Percentiles rank a stretch among this genome's conserved stretches.
Evolutionary conservation across 164 flowering plant genomes (phyloP).

Genomic region (Magnolia officinalis): DNA sequence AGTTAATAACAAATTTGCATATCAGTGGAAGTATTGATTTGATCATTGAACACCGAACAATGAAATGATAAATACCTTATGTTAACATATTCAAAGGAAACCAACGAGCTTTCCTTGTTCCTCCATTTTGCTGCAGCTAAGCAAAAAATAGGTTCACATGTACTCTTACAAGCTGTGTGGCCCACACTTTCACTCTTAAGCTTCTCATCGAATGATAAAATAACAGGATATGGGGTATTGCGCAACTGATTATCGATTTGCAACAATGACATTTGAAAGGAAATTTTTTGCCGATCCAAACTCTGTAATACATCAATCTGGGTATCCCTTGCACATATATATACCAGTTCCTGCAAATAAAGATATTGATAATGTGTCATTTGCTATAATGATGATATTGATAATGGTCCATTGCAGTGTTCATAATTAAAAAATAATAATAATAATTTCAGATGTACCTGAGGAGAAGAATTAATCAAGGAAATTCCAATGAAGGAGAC

Average conservation of each 20-base stretch:
- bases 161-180: constrained; percentile 29
- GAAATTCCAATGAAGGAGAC: constrained; percentile 75
- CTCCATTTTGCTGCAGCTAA: constrained; percentile 76
- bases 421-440: not conserved
- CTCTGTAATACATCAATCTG: constrained; percentile 60
- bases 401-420: not conserved
- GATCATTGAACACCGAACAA: not conserved
- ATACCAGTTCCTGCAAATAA: constrained; percentile 71
- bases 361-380: not conserved
- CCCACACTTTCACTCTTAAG: constrained; percentile 23
- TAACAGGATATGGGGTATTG: constrained; percentile 72
- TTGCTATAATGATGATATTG: not conserved
- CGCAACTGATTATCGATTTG: constrained; percentile 88
- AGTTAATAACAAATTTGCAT: constrained; percentile 11
- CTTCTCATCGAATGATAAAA: constrained; percentile 62
- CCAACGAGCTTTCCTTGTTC: constrained; percentile 57
- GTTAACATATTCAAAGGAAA: constrained; percentile 73
- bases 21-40: not conserved
- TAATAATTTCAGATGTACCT: constrained; percentile 31
- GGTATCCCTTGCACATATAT: constrained; percentile 62
- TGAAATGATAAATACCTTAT: constrained; percentile 47
- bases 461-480: constrained; percentile 63
- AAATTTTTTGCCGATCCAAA: constrained; percentile 69
- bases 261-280: constrained; percentile 55
- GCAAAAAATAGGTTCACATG: constrained; percentile 56